These are phyloP conservation scores for Colletotrichum viniferum DNA, from an alignment of 2,329 filamentous ascomycete genomes.

Conservation along the genomic window DNA sequence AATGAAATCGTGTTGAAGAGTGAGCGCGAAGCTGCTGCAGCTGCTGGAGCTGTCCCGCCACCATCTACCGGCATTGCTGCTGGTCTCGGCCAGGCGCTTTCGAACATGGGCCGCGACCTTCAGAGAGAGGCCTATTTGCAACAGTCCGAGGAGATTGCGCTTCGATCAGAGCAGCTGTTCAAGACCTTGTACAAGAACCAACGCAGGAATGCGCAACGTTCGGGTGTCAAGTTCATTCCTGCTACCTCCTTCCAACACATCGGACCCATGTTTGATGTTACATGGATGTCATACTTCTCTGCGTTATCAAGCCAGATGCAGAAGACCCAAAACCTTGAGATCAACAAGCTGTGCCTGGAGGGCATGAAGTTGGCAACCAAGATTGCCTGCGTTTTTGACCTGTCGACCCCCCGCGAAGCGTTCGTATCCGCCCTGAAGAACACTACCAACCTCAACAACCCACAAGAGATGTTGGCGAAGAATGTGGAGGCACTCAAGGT, in stretches of 20 bases:
- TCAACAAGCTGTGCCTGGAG: constrained; percentile 91
- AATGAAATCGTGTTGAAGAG: constrained; percentile 96
- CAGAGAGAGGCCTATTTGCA: constrained; percentile 93
- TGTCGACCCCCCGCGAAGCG: constrained; percentile 91
- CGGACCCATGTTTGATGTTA: constrained; percentile 97
- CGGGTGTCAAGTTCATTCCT: constrained; percentile 79
- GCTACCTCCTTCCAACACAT: constrained; percentile 94
- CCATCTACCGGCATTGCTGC: constrained; percentile 75
- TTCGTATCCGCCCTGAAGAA: constrained; percentile 94
- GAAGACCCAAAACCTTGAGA: constrained; percentile 89
- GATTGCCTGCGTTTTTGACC: constrained; percentile 90
- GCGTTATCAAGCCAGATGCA: constrained; percentile 93
- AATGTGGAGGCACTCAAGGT: constrained; percentile 94
- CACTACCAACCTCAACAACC: constrained; percentile 93
- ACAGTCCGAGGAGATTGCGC: constrained; percentile 89
- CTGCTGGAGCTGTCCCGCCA: constrained; percentile 68
- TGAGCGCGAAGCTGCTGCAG: constrained; percentile 87
- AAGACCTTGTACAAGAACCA: constrained; percentile 92
- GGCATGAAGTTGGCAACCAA: constrained; percentile 93
- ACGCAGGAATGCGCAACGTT: constrained; percentile 75
- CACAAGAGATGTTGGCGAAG: constrained; percentile 93
- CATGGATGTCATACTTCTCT: constrained; percentile 99
- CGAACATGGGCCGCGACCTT: constrained; percentile 88
- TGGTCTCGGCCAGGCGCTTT: constrained; percentile 85
- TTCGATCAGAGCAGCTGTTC: constrained; percentile 81